These are phyloP conservation scores for Vaccinium corymbosum DNA, from an alignment of 148 eudicot species.

Conservation along the genomic window DNA sequence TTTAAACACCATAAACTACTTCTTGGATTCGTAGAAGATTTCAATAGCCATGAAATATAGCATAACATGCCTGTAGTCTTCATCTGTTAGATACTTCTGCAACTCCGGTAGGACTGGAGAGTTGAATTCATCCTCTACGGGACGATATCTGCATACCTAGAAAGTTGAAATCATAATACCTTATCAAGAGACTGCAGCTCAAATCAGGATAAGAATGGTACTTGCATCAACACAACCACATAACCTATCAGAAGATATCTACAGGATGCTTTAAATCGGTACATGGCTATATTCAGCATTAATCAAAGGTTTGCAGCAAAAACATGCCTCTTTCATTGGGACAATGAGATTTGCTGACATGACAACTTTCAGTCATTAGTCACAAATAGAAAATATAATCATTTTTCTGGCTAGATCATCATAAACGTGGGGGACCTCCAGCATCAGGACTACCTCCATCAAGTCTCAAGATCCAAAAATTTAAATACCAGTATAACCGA, in stretches of 20 bases:
- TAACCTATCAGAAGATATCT: neutral
- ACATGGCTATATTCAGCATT: neutral
- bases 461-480: neutral
- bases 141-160: slow-evolving; percentile 85
- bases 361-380: neutral
- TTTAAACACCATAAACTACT: slow-evolving; percentile 1
- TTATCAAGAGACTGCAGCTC: neutral
- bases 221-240: neutral
- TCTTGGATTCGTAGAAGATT: neutral
- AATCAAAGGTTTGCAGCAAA: neutral
- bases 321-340: neutral
- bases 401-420: neutral
- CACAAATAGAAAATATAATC: neutral
- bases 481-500: neutral
- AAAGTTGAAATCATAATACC: slow-evolving; percentile 9
- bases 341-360: neutral
- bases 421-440: neutral
- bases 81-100: slow-evolving; percentile 84
- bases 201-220: neutral
- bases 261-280: neutral
- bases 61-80: slow-evolving; percentile 68
- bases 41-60: neutral
- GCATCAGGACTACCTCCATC: neutral
- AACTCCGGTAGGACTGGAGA: slow-evolving; percentile 65
- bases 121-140: slow-evolving; percentile 78